phyloP scores from a whole-genome alignment of 345 rosid genomes.

The Hibiscus syriacus region DNA sequence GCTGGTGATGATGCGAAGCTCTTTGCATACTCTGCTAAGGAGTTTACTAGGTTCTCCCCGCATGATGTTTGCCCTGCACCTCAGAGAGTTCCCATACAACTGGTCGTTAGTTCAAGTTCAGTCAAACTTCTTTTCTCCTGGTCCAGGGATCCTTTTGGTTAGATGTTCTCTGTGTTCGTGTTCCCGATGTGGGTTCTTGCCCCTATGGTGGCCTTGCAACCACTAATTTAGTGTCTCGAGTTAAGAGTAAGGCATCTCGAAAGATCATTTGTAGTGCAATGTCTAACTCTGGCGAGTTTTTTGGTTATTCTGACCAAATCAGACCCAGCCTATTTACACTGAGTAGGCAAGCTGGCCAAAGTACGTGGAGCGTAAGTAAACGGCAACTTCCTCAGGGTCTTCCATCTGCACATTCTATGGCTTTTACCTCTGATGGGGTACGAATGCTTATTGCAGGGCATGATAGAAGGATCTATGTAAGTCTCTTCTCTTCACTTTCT shows the following conservation, averaged over 20 bases:
- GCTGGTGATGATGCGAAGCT: slow-evolving; percentile 96
- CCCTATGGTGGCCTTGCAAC: slow-evolving; percentile 47
- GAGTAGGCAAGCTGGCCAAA: slow-evolving; percentile 39
- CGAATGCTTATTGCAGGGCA: slow-evolving; percentile 65
- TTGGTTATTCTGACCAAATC: slow-evolving; percentile 78
- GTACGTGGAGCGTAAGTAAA: slow-evolving; percentile 53
- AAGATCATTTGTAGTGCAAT: slow-evolving; percentile 83
- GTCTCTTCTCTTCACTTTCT: slow-evolving; percentile 13
- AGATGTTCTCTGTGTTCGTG: slow-evolving; percentile 60
- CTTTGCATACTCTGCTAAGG: slow-evolving; percentile 78
- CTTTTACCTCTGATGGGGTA: slow-evolving; percentile 65
- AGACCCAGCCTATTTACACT: slow-evolving; percentile 63
- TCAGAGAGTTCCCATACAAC: slow-evolving; percentile 72
- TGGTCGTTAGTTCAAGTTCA: slow-evolving; percentile 52
- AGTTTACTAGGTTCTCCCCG: slow-evolving; percentile 82
- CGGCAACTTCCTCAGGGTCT: slow-evolving; percentile 54
- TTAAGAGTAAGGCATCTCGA: slow-evolving; percentile 61
- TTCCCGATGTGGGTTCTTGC: slow-evolving; percentile 24
- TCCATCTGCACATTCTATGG: slow-evolving; percentile 75
- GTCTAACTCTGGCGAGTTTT: slow-evolving; percentile 58
- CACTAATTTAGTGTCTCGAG: slow-evolving; percentile 55
- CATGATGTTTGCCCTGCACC: slow-evolving; percentile 97
- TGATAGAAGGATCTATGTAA: slow-evolving; percentile 76
- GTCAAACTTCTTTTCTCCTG: slow-evolving; percentile 58
- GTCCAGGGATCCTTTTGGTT: slow-evolving; percentile 59